These are phyloP conservation scores for Corylus avellana DNA, from an alignment of 306 rosid species.

Conservation along the genomic window DNA sequence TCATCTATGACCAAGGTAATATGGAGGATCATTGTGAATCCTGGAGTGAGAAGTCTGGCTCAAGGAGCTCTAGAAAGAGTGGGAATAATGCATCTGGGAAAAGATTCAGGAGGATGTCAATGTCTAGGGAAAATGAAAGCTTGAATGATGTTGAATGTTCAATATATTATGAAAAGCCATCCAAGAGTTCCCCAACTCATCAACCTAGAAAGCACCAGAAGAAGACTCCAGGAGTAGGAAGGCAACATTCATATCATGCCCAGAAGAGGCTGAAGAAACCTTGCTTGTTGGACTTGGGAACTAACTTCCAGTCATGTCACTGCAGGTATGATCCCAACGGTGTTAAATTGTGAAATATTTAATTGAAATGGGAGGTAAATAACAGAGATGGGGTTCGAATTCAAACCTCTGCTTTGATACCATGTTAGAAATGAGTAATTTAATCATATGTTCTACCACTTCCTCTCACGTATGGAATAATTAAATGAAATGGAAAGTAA, in stretches of 20 bases:
- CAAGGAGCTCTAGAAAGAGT: slow-evolving; percentile 35
- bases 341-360: too few relatives aligned
- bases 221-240: slow-evolving; percentile 26
- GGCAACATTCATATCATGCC: too few relatives aligned
- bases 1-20: slow-evolving; percentile 20
- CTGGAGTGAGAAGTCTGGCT: slow-evolving; percentile 41
- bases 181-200: slow-evolving; percentile 24
- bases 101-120: slow-evolving; percentile 53
- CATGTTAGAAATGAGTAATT: too few relatives aligned
- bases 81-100: slow-evolving; percentile 29
- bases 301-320: slow-evolving; percentile 9
- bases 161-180: slow-evolving; percentile 44
- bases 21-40: slow-evolving; percentile 23
- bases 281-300: slow-evolving; percentile 28
- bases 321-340: slow-evolving; percentile 4
- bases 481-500: too few relatives aligned
- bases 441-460: too few relatives aligned
- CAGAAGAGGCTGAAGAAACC: slow-evolving; percentile 12
- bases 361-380: too few relatives aligned
- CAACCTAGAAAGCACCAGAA: slow-evolving; percentile 33
- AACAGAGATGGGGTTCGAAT: too few relatives aligned
- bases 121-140: slow-evolving; percentile 37
- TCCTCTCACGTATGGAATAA: too few relatives aligned
- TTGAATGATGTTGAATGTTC: slow-evolving; percentile 44
- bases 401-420: too few relatives aligned